Evolutionary conservation across 176 grass and related monocot genomes (phyloP).

Genomic region (Phyllostachys edulis): DNA sequence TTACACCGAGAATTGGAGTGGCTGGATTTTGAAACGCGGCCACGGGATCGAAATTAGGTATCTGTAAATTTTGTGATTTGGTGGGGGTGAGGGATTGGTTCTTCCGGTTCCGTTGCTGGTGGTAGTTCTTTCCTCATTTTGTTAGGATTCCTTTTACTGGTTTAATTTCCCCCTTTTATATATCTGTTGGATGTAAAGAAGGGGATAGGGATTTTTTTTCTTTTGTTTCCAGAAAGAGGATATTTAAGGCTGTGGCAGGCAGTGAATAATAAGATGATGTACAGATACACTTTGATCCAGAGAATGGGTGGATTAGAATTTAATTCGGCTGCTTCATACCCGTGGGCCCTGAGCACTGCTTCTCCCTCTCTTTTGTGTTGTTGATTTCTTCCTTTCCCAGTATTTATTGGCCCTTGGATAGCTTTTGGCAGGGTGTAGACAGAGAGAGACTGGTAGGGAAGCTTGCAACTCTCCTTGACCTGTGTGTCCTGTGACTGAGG

Average conservation of each 20-base stretch:
- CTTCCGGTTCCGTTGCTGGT: slow-evolving; percentile 35
- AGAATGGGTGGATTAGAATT: slow-evolving; percentile 69
- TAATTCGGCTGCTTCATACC: slow-evolving; percentile 40
- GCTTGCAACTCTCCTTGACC: slow-evolving; percentile 44
- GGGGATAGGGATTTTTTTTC: slow-evolving; percentile 34
- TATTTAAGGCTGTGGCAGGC: slow-evolving; percentile 57
- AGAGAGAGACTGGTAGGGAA: not conserved
- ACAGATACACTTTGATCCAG: slow-evolving; percentile 71
- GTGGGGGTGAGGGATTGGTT: slow-evolving; percentile 44
- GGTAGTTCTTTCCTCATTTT: slow-evolving; percentile 1
- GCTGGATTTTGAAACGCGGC: slow-evolving; percentile 63
- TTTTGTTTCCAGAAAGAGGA: slow-evolving; percentile 63
- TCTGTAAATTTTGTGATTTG: slow-evolving; percentile 68
- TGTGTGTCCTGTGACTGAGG: not conserved
- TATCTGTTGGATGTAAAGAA: slow-evolving; percentile 48
- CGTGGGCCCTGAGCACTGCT: slow-evolving; percentile 30
- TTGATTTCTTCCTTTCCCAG: slow-evolving; percentile 52
- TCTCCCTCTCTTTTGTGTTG: slow-evolving; percentile 37
- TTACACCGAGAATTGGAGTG: slow-evolving; percentile 15
- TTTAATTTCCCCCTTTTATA: slow-evolving; percentile 33
- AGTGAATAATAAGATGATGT: slow-evolving; percentile 71
- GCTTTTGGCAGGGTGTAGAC: slow-evolving; percentile 55
- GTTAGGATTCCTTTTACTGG: slow-evolving; percentile 25
- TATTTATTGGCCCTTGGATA: slow-evolving; percentile 57
- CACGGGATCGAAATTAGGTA: slow-evolving; percentile 24